phyloP scores from a whole-genome alignment of 2,329 filamentous ascomycete genomes.

The Pestalotiopsis fici region DNA sequence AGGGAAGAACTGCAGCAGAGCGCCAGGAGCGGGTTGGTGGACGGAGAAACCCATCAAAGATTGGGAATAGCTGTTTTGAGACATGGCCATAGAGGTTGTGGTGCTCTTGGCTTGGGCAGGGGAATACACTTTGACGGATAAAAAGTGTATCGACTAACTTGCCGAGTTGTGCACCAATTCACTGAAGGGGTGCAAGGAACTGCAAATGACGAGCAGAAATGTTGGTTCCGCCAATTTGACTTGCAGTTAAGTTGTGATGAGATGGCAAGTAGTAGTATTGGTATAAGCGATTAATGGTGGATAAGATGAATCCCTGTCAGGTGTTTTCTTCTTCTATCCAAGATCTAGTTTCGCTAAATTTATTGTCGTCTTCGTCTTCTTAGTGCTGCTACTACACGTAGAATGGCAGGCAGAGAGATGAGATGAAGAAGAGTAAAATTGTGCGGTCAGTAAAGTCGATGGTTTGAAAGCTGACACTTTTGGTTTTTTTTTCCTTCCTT shows the following conservation, averaged over 20 bases:
- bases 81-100: slow-evolving; percentile 27
- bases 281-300: neutral
- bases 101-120: slow-evolving; percentile 10
- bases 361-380: neutral
- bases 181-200: neutral
- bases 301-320: neutral
- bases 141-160: neutral
- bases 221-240: slow-evolving; percentile 4
- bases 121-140: slow-evolving; percentile 17
- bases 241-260: neutral
- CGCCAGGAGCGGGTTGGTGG: slow-evolving; percentile 58
- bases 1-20: slow-evolving; percentile 65
- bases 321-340: neutral
- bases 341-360: neutral
- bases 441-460: neutral
- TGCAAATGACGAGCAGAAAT: neutral
- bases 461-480: neutral
- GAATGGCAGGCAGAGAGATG: neutral
- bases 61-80: slow-evolving; percentile 33
- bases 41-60: slow-evolving; percentile 56
- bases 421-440: neutral
- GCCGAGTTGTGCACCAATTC: slow-evolving; percentile 6
- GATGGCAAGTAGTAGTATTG: neutral
- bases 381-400: neutral
- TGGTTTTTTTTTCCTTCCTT: too few relatives aligned